phyloP scores from a whole-genome alignment of 768 basidiomycete genomes.

The Lactarius akahatsu region DNA sequence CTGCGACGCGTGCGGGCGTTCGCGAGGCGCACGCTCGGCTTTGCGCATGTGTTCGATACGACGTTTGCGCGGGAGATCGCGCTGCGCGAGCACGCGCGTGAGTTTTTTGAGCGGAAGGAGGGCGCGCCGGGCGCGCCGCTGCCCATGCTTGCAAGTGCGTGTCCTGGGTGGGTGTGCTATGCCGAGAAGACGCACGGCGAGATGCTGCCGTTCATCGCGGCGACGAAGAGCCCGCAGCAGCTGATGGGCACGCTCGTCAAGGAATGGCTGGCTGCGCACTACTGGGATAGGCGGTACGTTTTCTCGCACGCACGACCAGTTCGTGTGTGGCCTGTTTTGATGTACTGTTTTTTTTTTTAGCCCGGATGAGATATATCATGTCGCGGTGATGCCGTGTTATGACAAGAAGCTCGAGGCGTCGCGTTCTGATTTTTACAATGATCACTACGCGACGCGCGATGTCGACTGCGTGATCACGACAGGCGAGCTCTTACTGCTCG shows the following conservation, averaged over 20 bases:
- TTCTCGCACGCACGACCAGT: not conserved
- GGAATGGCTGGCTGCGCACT: constrained; percentile 65
- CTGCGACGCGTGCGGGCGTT: constrained; percentile 73
- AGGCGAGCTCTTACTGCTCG: constrained; percentile 84
- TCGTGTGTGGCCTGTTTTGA: not conserved
- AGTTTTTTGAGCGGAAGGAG: constrained; percentile 65
- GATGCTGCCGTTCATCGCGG: constrained; percentile 87
- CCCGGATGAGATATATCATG: constrained; percentile 89
- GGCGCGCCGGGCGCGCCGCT: constrained; percentile 42
- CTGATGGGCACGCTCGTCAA: constrained; percentile 94
- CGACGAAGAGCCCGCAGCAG: constrained; percentile 90
- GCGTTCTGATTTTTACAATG: constrained; percentile 87
- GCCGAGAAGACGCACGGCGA: constrained; percentile 96
- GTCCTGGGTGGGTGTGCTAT: constrained; percentile 99
- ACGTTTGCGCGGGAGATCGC: constrained; percentile 91
- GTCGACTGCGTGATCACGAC: constrained; percentile 98
- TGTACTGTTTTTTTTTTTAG: constrained; percentile 46
- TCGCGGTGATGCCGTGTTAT: constrained; percentile 98
- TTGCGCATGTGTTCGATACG: constrained; percentile 87
- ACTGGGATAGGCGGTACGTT: constrained; percentile 69
- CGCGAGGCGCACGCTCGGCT: constrained; percentile 64
- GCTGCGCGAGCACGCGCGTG: constrained; percentile 74
- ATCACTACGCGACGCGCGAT: constrained; percentile 78
- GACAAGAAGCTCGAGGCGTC: constrained; percentile 99
- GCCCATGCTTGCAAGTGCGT: constrained; percentile 94